Base-by-base conservation (phyloP, 2,329 filamentous ascomycete genomes). In the Claviceps digitariae region DNA sequence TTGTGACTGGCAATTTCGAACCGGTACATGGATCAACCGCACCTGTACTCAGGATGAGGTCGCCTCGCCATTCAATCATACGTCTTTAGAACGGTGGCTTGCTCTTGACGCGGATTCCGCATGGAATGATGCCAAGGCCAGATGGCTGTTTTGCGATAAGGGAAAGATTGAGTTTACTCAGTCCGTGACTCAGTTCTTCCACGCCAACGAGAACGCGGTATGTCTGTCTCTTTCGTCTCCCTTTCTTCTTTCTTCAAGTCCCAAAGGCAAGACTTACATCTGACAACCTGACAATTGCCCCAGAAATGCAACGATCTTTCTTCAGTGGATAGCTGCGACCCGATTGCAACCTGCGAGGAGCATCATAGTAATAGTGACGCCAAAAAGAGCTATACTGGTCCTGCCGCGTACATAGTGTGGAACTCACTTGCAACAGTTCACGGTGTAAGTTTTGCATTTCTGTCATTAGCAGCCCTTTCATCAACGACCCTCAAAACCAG, bases 121-220 rank as follows among this genome's bases (percentile, higher is more conserved):
- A 10, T 50, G 48, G 48, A 50, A 50, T 17, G 48, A 50, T 50
- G 48, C 48, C 20, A 50, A 50, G 23, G 48, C 36, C 48, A 40
- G 48, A 40, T 50, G 34, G 34, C 12, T 50, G 13, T 50, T 20
- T 15, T 50, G 48, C 17, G 48, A 50, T 23, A 40, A 8, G 21
- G 36, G 23, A 10, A 41, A 29, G 23, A 40, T 50, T 7, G 6
- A 7, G 2, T 50, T 50, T 15, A 41, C 34, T n/a, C 34, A 41
- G 12, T 50, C 48, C 4, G 36, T 50, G 21, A 21, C 48, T 3
- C 48, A 50, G 23, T 50, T 50, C 13, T 41, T 50, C n/a, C 48
- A 50, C 34, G 25, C 34, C 15, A 50, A 50, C 20, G 48, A 50
- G 12, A 50, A 50, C 34, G 48, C 48, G 20, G 48, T 50, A 40